phyloP scores from a whole-genome alignment of 2,329 filamentous ascomycete genomes.

The Xylaria sp. region DNA sequence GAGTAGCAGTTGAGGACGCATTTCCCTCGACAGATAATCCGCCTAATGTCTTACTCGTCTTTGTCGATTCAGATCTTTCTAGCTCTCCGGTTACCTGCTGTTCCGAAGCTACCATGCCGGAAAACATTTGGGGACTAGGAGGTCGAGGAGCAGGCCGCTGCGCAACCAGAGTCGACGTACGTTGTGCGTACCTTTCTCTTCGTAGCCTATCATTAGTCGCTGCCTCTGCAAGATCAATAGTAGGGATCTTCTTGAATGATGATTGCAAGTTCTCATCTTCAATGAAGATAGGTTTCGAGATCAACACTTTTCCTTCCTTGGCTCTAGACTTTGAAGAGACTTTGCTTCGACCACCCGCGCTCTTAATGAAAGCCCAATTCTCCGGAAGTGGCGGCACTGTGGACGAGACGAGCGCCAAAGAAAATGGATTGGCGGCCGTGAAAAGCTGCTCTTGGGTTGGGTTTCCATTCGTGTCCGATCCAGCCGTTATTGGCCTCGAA shows the following conservation, averaged over 20 bases:
- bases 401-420: constrained; percentile 16
- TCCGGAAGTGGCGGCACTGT: constrained; percentile 25
- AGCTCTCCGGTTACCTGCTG: constrained; percentile 45
- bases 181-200: constrained; percentile 42
- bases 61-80: constrained; percentile 35
- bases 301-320: constrained; percentile 49
- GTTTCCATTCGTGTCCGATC: constrained; percentile 46
- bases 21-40: constrained; percentile 42
- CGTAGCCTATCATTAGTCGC: constrained; percentile 53
- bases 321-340: constrained; percentile 34
- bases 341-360: constrained; percentile 25
- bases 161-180: constrained; percentile 43
- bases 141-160: constrained; percentile 47
- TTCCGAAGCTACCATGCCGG: constrained; percentile 46
- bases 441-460: constrained; percentile 50
- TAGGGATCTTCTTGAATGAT: constrained; percentile 42
- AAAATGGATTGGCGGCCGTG: constrained; percentile 46
- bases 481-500: constrained; percentile 44
- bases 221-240: constrained; percentile 57
- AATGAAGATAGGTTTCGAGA: constrained; percentile 56
- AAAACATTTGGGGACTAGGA: constrained; percentile 39
- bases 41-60: constrained; percentile 32
- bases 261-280: constrained; percentile 35
- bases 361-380: constrained; percentile 20
- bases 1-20: constrained; percentile 52